A percentile compares a stretch with the other conserved stretches of the same genome.
Evolutionary conservation across 148 eudicot genomes (phyloP).

Genomic region (Gaultheria prostrata): DNA sequence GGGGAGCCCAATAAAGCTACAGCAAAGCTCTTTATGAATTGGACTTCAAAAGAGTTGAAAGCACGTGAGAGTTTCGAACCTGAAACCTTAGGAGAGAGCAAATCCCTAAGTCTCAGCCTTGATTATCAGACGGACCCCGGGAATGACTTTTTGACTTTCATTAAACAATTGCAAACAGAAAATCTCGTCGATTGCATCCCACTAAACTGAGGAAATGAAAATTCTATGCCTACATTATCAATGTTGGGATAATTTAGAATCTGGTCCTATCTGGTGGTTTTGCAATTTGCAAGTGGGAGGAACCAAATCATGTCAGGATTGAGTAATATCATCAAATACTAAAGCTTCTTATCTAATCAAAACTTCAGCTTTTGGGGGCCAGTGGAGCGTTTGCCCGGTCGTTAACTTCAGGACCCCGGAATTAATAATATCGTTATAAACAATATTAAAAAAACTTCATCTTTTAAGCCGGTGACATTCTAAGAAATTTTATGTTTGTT

Average conservation of each 20-base stretch:
- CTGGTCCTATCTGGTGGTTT: background rate
- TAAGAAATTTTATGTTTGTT: no score
- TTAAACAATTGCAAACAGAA: background rate
- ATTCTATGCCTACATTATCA: no score
- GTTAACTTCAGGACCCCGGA: no score
- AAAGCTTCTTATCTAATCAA: background rate
- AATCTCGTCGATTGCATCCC: background rate
- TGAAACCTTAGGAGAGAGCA: no score
- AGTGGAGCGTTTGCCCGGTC: no score
- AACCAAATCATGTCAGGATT: background rate
- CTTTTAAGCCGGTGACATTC: background rate
- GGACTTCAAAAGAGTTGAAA: no score
- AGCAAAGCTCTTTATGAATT: no score
- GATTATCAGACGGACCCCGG: no score
- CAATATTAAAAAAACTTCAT: background rate
- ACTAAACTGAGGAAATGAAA: background rate
- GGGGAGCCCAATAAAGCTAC: no score
- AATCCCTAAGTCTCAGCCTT: no score
- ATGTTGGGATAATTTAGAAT: background rate
- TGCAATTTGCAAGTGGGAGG: background rate
- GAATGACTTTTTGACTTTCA: background rate
- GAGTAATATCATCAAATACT: slow-evolving; percentile 4
- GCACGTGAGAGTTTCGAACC: no score
- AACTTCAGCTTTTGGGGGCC: background rate
- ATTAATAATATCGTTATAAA: no score